Evolutionary conservation across 805 yeast species (phyloP), one percentile per base, ranked within the genome.

Genomic region (Metschnikowia peoriensis): DNA sequence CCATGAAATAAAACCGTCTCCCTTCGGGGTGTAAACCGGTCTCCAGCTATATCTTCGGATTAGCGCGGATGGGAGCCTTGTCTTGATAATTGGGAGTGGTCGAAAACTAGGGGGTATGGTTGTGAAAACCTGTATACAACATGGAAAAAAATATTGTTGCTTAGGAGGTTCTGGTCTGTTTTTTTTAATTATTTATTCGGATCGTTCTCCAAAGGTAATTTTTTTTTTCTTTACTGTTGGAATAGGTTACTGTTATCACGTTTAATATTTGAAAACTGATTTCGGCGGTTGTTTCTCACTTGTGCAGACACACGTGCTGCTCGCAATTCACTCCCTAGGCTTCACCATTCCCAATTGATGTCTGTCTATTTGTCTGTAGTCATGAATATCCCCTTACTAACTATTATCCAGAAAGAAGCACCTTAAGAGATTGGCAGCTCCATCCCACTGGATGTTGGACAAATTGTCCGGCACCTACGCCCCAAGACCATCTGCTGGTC

Each of bases 391-490:
- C 32, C 12, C 11, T 28, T 59, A 70, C 74, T 69, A 68, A 70
- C 73, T 47, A 15, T 12, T 28, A 38, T 47, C 4, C 75, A 88
- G 92, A 88, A 90, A 91, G 92, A 92, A 93, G 86, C 97, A 93
- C 80, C 87, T 92, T 79, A 92, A 93, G 87, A 91, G 98, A 88
- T 88, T 93, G 81, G 97, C 98, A 79, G 99, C 99, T 79, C 99
- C 99, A 85, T 88, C 92, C 84, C 99, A 94, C 88, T 94, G 99
- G 99, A 89, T 94, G 96, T 89, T 94, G 84, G 99, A 96, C 96
- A 94, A 94, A 84, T 85, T 94, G 83, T 89, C 97, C 75, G 99
- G 99, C 78, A 84, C 89, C 74, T 94, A 94, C 79, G 99, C 99
- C 64, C 99, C 99, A 83, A 91, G 98, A 84, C 97, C 98, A 75